Base-by-base conservation (phyloP, 2,329 filamentous ascomycete genomes). In the Cordyceps cateniannulata region DNA sequence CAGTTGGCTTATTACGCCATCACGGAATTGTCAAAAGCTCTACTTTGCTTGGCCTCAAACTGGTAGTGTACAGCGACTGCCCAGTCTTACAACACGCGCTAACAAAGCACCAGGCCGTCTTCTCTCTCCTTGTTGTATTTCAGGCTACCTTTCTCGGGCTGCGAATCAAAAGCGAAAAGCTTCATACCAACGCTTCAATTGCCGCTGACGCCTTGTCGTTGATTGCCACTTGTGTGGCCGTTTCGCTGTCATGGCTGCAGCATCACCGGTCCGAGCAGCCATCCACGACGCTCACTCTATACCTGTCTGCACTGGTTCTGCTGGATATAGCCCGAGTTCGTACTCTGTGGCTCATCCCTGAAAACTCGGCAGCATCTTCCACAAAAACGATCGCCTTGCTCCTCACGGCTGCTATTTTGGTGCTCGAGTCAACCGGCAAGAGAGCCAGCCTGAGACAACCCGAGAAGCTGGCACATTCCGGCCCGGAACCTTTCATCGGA, bases 271-370 rank as follows among this genome's bases (percentile, higher is more conserved):
- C 59, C 22, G 59, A 56, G n/a, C 69, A 76, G 3, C 77, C 77
- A 0, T 80, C 77, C 0, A 67, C 74, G 1, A 60, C 79, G 1
- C 65, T 81, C 8, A 72, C 67, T 24, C 63, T 66, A 20, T 80
- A 75, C 60, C 65, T 81, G 10, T 42, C 16, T 67, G 74, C 45
- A 47, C 77, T n/a, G 72, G 73, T 9, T 59, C 75, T 80, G 2
- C 68, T 79, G 12, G 78, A 80, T 42, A 63, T 70, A 4, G 68
- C 73, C 0, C 74, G 75, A 59, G 67, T 69, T 0, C 69, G 78
- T 29, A 79, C 77, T 0, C 60, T 76, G 0, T 79, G 74, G 69
- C 63, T 65, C 32, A 63, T 62, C 38, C 48, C 45, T 52, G 61
- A 5, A 47, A 64, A 9, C 32, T 58, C 3, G 38, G 61, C 63